phyloP scores from a whole-genome alignment of 1,284 basidiomycete species.

The Heliocybe sulcata region DNA sequence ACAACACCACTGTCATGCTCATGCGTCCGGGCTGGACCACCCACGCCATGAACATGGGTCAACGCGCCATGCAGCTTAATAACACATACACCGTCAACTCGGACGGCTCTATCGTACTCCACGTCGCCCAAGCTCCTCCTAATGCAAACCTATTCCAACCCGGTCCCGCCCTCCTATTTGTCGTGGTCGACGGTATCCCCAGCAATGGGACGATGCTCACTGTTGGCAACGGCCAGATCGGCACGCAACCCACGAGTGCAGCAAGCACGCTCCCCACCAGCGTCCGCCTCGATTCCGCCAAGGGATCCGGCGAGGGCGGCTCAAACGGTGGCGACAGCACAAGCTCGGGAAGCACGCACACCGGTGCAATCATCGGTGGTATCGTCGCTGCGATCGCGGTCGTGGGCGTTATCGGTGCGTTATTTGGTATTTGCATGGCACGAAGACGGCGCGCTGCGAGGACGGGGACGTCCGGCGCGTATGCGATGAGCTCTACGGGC shows the following conservation, averaged over 20 bases:
- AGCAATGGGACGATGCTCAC: conserved; percentile 70
- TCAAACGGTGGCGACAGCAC: conserved; percentile 14
- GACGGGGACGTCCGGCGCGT: background rate
- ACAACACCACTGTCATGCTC: conserved; percentile 75
- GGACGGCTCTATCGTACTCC: conserved; percentile 48
- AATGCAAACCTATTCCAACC: conserved; percentile 83
- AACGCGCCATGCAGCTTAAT: conserved; percentile 72
- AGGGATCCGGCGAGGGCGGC: conserved; percentile 23
- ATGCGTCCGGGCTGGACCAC: conserved; percentile 90
- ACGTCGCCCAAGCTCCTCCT: conserved; percentile 44
- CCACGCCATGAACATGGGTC: conserved; percentile 94
- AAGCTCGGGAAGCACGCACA: conserved; percentile 23
- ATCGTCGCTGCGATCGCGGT: conserved; percentile 42
- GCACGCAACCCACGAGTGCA: conserved; percentile 46
- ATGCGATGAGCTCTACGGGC: conserved; percentile 1
- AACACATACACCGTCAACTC: conserved; percentile 75
- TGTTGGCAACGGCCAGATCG: conserved; percentile 76
- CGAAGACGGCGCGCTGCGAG: conserved; percentile 33
- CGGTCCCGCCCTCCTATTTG: conserved; percentile 78
- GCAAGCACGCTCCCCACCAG: conserved; percentile 47
- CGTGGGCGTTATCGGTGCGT: conserved; percentile 39
- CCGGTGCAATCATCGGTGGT: conserved; percentile 40
- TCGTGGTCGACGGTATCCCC: conserved; percentile 79
- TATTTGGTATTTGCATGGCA: conserved; percentile 36
- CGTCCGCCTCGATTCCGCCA: conserved; percentile 31